Percentiles rank a stretch among this genome's conserved stretches.
Conservation (phyloP, 371 early-diverging fungal genomes). For the Chytridium lagenaria region DNA sequence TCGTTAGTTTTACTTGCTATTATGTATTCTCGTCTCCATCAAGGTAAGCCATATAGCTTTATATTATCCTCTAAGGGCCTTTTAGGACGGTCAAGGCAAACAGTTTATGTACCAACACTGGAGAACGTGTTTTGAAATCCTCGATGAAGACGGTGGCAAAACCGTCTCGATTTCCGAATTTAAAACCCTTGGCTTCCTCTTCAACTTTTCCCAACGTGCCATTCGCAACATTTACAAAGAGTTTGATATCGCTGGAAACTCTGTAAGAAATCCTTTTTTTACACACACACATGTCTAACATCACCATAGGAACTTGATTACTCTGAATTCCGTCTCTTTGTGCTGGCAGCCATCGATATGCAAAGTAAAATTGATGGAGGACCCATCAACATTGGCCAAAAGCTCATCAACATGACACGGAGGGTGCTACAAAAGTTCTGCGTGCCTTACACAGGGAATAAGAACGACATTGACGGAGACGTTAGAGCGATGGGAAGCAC, state of each 20-base stretch:
- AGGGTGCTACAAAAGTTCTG: background rate
- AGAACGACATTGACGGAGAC: background rate
- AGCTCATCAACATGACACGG: background rate
- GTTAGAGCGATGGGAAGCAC: constrained; percentile 1
- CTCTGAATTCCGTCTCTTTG: constrained; percentile 55
- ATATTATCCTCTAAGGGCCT: too few species aligned
- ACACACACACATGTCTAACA: background rate
- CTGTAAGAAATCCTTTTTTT: constrained; percentile 23
- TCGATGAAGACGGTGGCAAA: constrained; percentile 58
- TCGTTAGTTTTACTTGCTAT: constrained; percentile 52
- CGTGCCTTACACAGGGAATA: background rate
- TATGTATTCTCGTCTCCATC: constrained; percentile 55
- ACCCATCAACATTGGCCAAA: constrained; percentile 15
- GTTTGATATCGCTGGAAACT: constrained; percentile 55
- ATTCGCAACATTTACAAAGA: constrained; percentile 51
- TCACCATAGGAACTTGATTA: constrained; percentile 50
- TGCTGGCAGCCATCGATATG: constrained; percentile 55
- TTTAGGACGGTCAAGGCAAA: constrained; percentile 50
- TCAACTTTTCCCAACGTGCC: constrained; percentile 49
- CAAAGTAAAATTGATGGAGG: constrained; percentile 45
- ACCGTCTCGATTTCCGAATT: constrained; percentile 54
- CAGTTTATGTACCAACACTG: constrained; percentile 58
- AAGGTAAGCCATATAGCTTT: constrained; percentile 33
- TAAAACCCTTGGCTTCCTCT: constrained; percentile 55
- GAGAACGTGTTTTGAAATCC: constrained; percentile 58